These are phyloP conservation scores for Diaporthe ilicicola DNA, from an alignment of 2,329 filamentous ascomycete genomes.

Conservation along the genomic window DNA sequence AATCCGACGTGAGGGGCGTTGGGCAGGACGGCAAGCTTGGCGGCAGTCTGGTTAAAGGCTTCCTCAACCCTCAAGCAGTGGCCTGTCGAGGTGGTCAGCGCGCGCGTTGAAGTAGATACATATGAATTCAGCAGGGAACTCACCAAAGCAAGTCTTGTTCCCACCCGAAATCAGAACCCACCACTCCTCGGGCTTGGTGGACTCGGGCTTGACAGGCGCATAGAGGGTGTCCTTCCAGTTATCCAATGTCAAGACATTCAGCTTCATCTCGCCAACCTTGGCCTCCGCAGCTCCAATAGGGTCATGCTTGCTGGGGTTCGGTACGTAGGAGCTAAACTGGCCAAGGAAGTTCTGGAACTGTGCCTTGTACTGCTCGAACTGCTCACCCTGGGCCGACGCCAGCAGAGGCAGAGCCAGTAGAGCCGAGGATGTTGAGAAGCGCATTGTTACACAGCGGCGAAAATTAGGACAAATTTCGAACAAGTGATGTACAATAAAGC, in stretches of 20 bases:
- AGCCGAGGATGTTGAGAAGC: slow-evolving; percentile 60
- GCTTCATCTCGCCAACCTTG: slow-evolving; percentile 59
- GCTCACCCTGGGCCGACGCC: slow-evolving; percentile 59
- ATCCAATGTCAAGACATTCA: slow-evolving; percentile 69
- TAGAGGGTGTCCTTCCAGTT: slow-evolving; percentile 78
- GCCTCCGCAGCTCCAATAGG: slow-evolving; percentile 56
- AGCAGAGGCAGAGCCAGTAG: slow-evolving; percentile 65
- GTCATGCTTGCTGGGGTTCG: slow-evolving; percentile 45
- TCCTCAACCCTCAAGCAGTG: slow-evolving; percentile 70
- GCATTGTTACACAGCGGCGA: slow-evolving; percentile 55
- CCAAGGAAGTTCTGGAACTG: slow-evolving; percentile 72
- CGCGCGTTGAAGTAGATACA: background rate
- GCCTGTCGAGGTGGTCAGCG: slow-evolving; percentile 52
- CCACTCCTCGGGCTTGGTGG: slow-evolving; percentile 76
- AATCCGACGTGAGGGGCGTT: slow-evolving; percentile 72
- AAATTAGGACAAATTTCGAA: background rate
- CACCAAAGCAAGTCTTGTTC: slow-evolving; percentile 80
- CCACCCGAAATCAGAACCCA: slow-evolving; percentile 77
- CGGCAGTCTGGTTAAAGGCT: slow-evolving; percentile 73
- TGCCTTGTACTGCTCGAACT: slow-evolving; percentile 66
- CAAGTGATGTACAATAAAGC: background rate
- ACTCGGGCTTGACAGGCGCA: slow-evolving; percentile 64
- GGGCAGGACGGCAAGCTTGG: slow-evolving; percentile 67
- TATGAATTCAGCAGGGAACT: slow-evolving; percentile 36
- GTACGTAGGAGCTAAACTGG: slow-evolving; percentile 63